Base-by-base conservation (phyloP, 345 rosid species). In the Erodium maritimum region DNA sequence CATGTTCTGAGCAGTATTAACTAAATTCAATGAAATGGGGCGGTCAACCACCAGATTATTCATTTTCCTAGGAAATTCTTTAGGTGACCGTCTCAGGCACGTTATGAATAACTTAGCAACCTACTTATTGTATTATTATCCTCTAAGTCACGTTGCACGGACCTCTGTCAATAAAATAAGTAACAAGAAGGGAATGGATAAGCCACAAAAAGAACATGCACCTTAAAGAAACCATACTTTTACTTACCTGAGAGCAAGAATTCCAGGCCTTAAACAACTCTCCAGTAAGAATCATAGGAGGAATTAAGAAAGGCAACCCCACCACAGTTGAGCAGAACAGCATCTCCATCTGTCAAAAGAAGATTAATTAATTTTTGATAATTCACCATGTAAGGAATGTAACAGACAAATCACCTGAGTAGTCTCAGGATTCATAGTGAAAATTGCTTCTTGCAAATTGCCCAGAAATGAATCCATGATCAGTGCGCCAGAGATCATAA, bases 281-380 rank as follows among this genome's bases (percentile, higher is more conserved):
- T 22, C 96, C 99, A n/a, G 96, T 93, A 55, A 93, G 71, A 56
- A 93, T 65, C 99, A 93, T 93, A 23, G 99, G 99, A 5, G 91
- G 95, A 50, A 89, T 69, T 77, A 93, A 70, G 70, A 89, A 76
- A 0, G 99, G 99, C 72, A 93, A 73, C 24, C 99, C 99, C 18
- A 89, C 96, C 21, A 89, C 82, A 0, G 99, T 89, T 4, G 96
- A 85, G 73, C 99, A 89, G 69, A 93, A 89, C 53, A 93, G 78
- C 91, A 93, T 88, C 77, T 93, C 96, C 85, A 85, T 89, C 99
- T 89, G 76, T 29, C 51, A 42, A 61, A 18, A 56, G 53, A 13
- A 55, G 55, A 11, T 13, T 55, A 16, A 23, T 18, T 16, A 29
- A 29, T 5, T 5, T 29, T 11, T 29, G 37, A 29, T 12, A 42